Evolutionary conservation across 2,329 filamentous ascomycete genomes (phyloP).

Genomic region (Fusarium nisikadoi): DNA sequence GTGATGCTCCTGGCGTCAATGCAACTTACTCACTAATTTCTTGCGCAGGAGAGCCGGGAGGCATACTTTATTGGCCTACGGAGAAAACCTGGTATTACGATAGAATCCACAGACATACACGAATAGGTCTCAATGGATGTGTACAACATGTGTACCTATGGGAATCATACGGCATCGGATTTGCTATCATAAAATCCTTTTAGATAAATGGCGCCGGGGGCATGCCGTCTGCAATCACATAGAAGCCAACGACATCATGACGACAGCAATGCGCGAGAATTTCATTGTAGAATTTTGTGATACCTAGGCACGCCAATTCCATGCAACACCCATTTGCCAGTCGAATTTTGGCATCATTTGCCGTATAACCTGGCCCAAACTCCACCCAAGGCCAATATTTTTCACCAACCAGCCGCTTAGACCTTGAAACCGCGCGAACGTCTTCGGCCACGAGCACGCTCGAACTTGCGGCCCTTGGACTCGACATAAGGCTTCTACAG

Average conservation of each 20-base stretch:
- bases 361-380: conserved; percentile 44
- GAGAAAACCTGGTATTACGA: conserved; percentile 63
- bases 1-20: neutral
- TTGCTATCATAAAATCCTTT: neutral
- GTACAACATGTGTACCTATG: neutral
- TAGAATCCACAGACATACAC: conserved; percentile 18
- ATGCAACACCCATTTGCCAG: conserved; percentile 53
- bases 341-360: conserved; percentile 46
- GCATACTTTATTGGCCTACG: conserved; percentile 84
- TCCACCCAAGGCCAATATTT: conserved; percentile 43
- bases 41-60: conserved; percentile 68
- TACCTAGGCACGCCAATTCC: conserved; percentile 61
- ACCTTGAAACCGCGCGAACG: conserved; percentile 99
- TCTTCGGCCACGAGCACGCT: conserved; percentile 98
- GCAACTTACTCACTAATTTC: conserved; percentile 1
- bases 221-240: neutral
- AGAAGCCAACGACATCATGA: conserved; percentile 34
- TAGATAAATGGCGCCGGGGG: neutral
- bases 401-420: conserved; percentile 66
- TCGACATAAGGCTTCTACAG: conserved; percentile 91
- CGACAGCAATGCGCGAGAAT: conserved; percentile 44
- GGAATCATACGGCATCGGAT: too few relatives aligned
- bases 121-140: neutral
- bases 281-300: conserved; percentile 54
- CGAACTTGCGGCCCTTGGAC: conserved; percentile 99